Base-by-base conservation (phyloP, 139 green algal genomes). In the Pleodorina starrii region DNA sequence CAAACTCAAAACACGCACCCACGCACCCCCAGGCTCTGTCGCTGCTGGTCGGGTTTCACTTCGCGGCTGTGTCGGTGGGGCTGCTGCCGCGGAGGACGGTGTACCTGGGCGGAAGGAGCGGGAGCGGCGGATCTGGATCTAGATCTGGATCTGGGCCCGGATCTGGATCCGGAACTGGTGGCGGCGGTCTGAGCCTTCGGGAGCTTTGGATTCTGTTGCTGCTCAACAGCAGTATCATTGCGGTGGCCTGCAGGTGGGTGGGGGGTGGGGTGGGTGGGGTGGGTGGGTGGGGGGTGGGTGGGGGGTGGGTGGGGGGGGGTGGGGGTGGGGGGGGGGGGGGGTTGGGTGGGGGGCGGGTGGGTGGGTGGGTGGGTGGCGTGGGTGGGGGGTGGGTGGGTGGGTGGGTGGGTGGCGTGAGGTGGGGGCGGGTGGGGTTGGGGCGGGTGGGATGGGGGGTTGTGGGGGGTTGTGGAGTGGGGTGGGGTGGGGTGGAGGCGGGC, bases 161-260 rank as follows among this genome's bases (percentile, higher is more conserved):
- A 51, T 19, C 35, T 2, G 32, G 12, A 5, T 0, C 35, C 17
- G 77, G 44, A 11, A 14, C 54, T 50, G 54, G 35, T 42, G 54
- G 32, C 25, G 43, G 80, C 59, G 35, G 42, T 5, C 5, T 51
- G 3, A n/a, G 74, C 2, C 74, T 82, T 54, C 21, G 66, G 40
- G 88, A 94, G 74, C 76, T 95, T 59, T 92, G 78, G 60, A 90
- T 88, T 36, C 88, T 92, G 23, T 89, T 96, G 35, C 19, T 97
- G 5, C 88, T 98, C n/a, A 98, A 98, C 86, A 91, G 80, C 87
- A 82, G 94, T 38, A 95, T 85, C n/a, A 91, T 97, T 19, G 93
- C 94, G 1, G 87, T 95, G 7, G 90, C 93, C 1, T 96, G 94
- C 93, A 96, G 93, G 93, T 95, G 66, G 38, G 76, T 4, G 48